Base-by-base conservation (phyloP, 2,329 filamentous ascomycete species). In the Alternaria brassicae region DNA sequence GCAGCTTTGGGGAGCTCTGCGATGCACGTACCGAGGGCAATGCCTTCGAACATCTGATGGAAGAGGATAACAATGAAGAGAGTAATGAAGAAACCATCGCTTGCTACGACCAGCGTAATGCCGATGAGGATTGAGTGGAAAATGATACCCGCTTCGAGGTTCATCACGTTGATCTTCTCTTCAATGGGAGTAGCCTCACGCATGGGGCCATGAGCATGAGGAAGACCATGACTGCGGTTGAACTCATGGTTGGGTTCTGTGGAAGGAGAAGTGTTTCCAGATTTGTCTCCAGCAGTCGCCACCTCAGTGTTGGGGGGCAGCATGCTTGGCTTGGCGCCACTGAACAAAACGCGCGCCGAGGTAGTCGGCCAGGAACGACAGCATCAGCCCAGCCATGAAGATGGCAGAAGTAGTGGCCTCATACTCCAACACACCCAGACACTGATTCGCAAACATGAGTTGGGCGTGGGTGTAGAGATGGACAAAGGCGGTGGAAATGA, bases 11-110 rank as follows among this genome's bases (percentile, higher is more conserved):
- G 83, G 1, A 91, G 81, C 0, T 84, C 82, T 8, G 89, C 88
- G 62, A 92, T 92, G 13, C 88, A 86, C 8, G 87, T 86, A 17
- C 90, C 90, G 0, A 93, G 86, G 0, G 90, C 90, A 44, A 93
- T 82, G 4, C 91, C 90, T 72, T 92, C 90, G 68, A 93, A 91
- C 80, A 91, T 87, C 70, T 92, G 90, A 71, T 92, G 90, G 79
- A 92, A 92, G 56, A 92, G 78, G 58, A 93, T 91, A 53, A 92
- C 90, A 42, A 82, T 75, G 63, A 85, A 80, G 2, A 85, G 77
- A 0, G 82, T 84, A 39, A 79, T 78, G 73, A 85, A 85, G 68
- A 80, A 82, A 4, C 78, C 81, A 68, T 85, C 82, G 2, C 80
- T 80, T 0, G 82, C 79, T 1, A 84, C 82, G 6, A 84, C 85